Conservation (phyloP, 139 green algal species). For the Tetratostichococcus sp. region DNA sequence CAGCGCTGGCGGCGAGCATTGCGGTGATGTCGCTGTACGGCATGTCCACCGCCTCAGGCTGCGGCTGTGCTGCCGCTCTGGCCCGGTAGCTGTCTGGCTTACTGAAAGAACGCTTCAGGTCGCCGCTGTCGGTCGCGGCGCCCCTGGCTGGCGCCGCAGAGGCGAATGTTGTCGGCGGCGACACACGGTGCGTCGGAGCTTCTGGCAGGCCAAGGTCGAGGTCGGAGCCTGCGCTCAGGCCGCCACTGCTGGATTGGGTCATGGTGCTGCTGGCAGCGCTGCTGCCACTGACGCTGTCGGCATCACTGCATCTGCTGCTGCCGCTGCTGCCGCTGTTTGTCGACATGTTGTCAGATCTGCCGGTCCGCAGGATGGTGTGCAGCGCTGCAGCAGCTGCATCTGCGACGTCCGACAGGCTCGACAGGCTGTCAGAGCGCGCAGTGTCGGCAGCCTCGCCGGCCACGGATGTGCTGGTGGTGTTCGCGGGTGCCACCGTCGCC, state of each 20-base stretch:
- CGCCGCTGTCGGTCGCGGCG: too few relatives aligned
- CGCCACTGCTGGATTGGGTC: not conserved
- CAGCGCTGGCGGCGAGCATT: not conserved
- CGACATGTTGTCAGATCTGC: not conserved
- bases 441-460: too few relatives aligned
- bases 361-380: not conserved
- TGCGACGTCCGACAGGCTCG: not conserved
- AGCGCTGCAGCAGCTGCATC: not conserved
- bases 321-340: not conserved
- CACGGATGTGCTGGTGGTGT: too few relatives aligned
- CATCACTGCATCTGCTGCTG: not conserved
- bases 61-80: not conserved
- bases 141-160: too few relatives aligned
- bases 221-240: not conserved
- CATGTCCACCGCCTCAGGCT: not conserved
- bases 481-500: too few relatives aligned
- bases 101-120: not conserved
- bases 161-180: not conserved
- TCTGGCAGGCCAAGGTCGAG: not conserved
- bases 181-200: not conserved
- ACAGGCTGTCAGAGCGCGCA: not conserved
- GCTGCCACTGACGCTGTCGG: not conserved
- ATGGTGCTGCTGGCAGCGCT: not conserved
- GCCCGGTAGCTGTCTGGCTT: too few relatives aligned
- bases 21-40: not conserved